Conservation (phyloP, 306 rosid species). For the Prunus salicina region DNA sequence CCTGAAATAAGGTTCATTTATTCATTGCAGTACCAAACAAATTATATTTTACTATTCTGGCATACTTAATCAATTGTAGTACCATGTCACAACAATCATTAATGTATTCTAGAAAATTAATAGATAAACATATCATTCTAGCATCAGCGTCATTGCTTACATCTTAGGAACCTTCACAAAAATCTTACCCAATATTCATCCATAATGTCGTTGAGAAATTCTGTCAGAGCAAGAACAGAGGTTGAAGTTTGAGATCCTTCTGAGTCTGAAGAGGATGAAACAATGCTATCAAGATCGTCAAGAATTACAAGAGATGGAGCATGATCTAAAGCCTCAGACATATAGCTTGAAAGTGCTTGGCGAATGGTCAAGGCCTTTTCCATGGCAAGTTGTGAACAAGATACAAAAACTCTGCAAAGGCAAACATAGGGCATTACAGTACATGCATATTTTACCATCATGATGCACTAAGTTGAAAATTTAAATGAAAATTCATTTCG, state of each 20-base stretch:
- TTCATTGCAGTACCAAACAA: background rate
- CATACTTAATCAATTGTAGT: background rate
- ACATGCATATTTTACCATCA: slow-evolving; percentile 18
- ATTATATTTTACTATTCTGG: background rate
- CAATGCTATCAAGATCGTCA: slow-evolving; percentile 86
- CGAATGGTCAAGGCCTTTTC: slow-evolving; percentile 71
- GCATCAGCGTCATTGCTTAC: slow-evolving; percentile 1
- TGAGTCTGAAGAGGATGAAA: slow-evolving; percentile 56
- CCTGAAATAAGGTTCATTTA: background rate
- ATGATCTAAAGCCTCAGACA: slow-evolving; percentile 79
- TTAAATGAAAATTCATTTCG: background rate
- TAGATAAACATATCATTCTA: background rate
- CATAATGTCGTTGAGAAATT: slow-evolving; percentile 67
- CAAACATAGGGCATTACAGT: slow-evolving; percentile 7
- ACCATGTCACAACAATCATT: background rate
- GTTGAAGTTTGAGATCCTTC: slow-evolving; percentile 73
- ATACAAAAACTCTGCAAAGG: slow-evolving; percentile 65
- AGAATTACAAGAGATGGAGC: slow-evolving; percentile 89
- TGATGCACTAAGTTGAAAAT: background rate
- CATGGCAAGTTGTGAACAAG: slow-evolving; percentile 73
- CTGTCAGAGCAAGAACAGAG: slow-evolving; percentile 59
- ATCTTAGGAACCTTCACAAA: slow-evolving; percentile 10
- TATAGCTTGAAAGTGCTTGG: slow-evolving; percentile 56
- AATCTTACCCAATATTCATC: slow-evolving; percentile 84
- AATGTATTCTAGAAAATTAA: background rate